Evolutionary conservation across 495 filamentous ascomycete species (phyloP).

Genomic region (Penicillium steckii): DNA sequence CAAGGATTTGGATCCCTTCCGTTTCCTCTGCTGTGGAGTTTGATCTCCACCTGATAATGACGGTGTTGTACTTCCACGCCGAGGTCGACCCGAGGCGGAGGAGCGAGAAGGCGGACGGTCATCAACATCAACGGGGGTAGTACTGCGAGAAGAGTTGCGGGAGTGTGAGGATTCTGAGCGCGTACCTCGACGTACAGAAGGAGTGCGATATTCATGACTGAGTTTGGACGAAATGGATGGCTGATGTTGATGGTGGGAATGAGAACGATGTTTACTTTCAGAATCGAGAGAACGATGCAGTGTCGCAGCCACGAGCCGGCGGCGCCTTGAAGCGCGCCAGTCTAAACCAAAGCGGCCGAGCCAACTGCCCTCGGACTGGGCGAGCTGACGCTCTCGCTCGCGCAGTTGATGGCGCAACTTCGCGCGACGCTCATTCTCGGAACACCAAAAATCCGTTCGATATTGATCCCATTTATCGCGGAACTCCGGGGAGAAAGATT

Average conservation of each 20-base stretch:
- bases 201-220: constrained; percentile 34
- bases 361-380: constrained; percentile 71
- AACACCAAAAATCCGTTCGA: constrained; percentile 92
- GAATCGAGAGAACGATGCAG: constrained; percentile 25
- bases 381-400: constrained; percentile 61
- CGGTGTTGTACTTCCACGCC: constrained; percentile 34
- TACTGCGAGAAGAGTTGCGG: constrained; percentile 49
- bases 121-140: constrained; percentile 40
- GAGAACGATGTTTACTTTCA: constrained; percentile 20
- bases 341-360: constrained; percentile 67
- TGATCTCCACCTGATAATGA: constrained; percentile 29
- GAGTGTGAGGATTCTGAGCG: constrained; percentile 47
- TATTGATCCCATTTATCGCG: constrained; percentile 97
- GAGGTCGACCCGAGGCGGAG: constrained; percentile 32
- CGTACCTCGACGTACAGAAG: constrained; percentile 32
- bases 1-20: constrained; percentile 35
- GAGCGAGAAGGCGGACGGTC: constrained; percentile 43
- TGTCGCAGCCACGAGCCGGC: constrained; percentile 32
- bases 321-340: constrained; percentile 59
- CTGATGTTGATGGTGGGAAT: constrained; percentile 33
- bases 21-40: constrained; percentile 32
- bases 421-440: constrained; percentile 86
- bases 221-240: constrained; percentile 34
- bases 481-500: constrained; percentile 92
- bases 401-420: constrained; percentile 66